These are phyloP conservation scores for Talinum fruticosum DNA, from an alignment of 148 eudicot species.

Conservation along the genomic window DNA sequence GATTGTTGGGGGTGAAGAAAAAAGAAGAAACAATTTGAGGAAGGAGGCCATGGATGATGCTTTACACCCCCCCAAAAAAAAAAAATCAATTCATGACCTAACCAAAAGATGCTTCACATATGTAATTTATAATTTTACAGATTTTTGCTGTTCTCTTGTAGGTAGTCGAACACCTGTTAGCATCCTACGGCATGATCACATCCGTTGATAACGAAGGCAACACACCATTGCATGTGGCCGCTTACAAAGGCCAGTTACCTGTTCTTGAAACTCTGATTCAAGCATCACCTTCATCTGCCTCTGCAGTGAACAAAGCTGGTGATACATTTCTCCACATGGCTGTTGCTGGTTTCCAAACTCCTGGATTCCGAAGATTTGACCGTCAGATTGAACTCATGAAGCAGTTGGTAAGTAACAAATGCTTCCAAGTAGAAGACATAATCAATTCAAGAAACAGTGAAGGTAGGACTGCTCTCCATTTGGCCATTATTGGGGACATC, in stretches of 20 bases:
- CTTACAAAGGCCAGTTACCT: conserved; percentile 71
- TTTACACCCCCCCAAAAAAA: no score
- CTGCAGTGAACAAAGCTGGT: conserved; percentile 57
- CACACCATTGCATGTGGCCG: conserved; percentile 84
- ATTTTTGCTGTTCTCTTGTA: conserved; percentile 31
- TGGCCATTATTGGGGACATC: conserved; percentile 70
- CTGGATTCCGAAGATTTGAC: conserved; percentile 72
- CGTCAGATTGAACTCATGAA: conserved; percentile 75
- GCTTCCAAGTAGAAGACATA: conserved; percentile 48
- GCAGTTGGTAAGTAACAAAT: conserved; percentile 41
- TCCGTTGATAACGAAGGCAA: conserved; percentile 76
- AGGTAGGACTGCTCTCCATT: conserved; percentile 79
- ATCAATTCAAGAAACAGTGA: conserved; percentile 51
- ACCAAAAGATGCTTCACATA: not conserved
- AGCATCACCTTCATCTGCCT: conserved; percentile 58
- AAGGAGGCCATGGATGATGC: no score
- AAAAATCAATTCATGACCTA: no score
- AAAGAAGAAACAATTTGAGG: no score
- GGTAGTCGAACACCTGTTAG: conserved; percentile 65
- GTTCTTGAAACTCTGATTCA: conserved; percentile 67
- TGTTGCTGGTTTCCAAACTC: conserved; percentile 71
- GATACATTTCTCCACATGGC: conserved; percentile 81
- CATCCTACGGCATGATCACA: conserved; percentile 56
- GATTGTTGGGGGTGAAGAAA: no score
- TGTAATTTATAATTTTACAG: not conserved